Conservation (phyloP, 441 rosid genomes). For the Erysimum pusillum region DNA sequence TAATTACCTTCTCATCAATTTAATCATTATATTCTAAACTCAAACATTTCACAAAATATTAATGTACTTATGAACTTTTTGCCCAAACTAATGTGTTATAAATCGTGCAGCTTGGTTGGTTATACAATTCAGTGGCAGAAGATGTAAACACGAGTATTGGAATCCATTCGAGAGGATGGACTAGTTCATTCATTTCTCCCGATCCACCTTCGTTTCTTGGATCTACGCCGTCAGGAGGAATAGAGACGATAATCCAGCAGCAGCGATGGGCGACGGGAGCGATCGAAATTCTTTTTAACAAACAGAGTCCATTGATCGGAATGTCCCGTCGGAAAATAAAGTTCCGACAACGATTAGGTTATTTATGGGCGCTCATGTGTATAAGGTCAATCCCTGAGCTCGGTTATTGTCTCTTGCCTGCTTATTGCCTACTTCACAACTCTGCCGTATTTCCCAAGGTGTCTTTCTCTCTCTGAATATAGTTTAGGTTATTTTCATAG, state of each 20-base stretch:
- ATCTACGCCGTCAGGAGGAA: background rate
- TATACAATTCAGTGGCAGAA: slow-evolving; percentile 30
- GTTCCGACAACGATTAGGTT: slow-evolving; percentile 16
- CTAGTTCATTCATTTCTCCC: slow-evolving; percentile 4
- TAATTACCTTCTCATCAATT: slow-evolving; percentile 12
- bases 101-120: slow-evolving; percentile 27
- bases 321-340: background rate
- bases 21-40: too few species aligned
- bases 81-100: background rate
- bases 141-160: slow-evolving; percentile 42
- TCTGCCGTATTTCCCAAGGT: slow-evolving; percentile 35
- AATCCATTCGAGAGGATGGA: slow-evolving; percentile 72
- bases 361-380: background rate
- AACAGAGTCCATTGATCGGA: slow-evolving; percentile 21
- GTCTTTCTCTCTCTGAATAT: background rate
- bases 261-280: slow-evolving; percentile 23
- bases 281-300: slow-evolving; percentile 14
- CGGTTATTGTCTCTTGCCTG: slow-evolving; percentile 33
- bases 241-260: background rate
- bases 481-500: background rate
- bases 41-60: too few species aligned
- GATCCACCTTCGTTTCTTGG: slow-evolving; percentile 41
- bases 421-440: slow-evolving; percentile 35
- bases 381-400: slow-evolving; percentile 26
- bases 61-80: background rate